Conservation (phyloP, 2,329 filamentous ascomycete species). For the Phaeophleospora eucalypticola region DNA sequence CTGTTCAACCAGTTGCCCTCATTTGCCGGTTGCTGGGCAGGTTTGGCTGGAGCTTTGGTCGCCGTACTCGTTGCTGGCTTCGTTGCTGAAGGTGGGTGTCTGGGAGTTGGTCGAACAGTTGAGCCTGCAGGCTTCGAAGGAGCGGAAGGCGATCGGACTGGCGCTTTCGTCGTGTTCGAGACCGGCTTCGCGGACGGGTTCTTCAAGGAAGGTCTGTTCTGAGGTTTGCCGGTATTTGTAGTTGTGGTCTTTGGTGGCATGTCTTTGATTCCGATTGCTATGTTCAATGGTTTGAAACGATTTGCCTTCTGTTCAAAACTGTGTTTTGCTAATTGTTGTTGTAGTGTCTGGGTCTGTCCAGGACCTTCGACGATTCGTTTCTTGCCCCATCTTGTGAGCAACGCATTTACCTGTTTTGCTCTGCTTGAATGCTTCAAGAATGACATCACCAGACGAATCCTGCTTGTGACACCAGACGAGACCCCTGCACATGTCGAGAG, state of each 20-base stretch:
- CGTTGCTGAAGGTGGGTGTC: slow-evolving; percentile 4
- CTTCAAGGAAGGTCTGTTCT: not conserved
- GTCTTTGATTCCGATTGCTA: not conserved
- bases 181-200: slow-evolving; percentile 4
- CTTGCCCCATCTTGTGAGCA: too few relatives aligned
- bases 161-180: not conserved
- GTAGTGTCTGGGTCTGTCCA: too few relatives aligned
- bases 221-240: not conserved
- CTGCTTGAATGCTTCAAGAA: too few relatives aligned
- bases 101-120: slow-evolving; percentile 4
- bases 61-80: slow-evolving; percentile 7
- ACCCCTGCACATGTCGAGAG: too few relatives aligned
- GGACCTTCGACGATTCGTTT: too few relatives aligned
- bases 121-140: slow-evolving; percentile 4
- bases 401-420: too few relatives aligned
- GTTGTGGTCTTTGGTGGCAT: not conserved
- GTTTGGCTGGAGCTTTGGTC: slow-evolving; percentile 9
- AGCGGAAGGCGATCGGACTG: not conserved
- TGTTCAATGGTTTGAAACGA: too few relatives aligned
- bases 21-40: slow-evolving; percentile 3
- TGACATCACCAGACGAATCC: too few relatives aligned
- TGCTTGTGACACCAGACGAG: too few relatives aligned
- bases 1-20: slow-evolving; percentile 45
- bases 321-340: too few relatives aligned
- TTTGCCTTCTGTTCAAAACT: too few relatives aligned